Base-by-base conservation (phyloP, 768 basidiomycete genomes). In the Boletus insuetus region DNA sequence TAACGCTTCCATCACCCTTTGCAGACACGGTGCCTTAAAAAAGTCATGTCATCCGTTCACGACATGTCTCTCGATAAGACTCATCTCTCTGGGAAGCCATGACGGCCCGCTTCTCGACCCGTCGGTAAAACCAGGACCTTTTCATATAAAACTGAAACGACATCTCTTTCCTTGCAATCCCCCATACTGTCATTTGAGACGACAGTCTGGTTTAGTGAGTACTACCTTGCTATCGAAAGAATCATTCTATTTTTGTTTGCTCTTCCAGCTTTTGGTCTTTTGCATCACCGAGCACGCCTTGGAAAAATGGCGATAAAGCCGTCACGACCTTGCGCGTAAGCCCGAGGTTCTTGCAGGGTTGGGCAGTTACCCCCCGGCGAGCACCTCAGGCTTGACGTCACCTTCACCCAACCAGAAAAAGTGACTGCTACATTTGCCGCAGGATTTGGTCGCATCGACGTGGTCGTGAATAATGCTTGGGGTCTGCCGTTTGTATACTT, bases 321-420 rank as follows among this genome's bases (percentile, higher is more conserved):
- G 66, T 77, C 53, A 78, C 79, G 11, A 78, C 79, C 17, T 58
- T 77, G 29, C 75, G 77, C 43, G 73, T n/a, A 65, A 49, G 22
- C 76, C 75, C 8, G 66, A 59, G 14, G 62, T 55, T 29, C 64
- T 78, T 29, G 50, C 58, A 19, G 67, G 69, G 17, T 66, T 72
- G 13, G 1, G n/a, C n/a, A 29, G 66, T 19, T 72, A 74, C 51
- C 59, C 67, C n/a, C n/a, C n/a, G n/a, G n/a, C 4, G 40, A 59
- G 10, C 58, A 32, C 52, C 58, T 77, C 45, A 67, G 60, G 46
- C 65, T 79, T 31, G 77, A 81, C 54, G 76, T 81, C 20, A 72
- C 72, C 20, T 17, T 81, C 20, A 72, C 72, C 20, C 24, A 46
- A 22, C 29, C 37, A 19, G 19, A n/a, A 14, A 37, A 53, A n/a